Percentiles rank a stretch among this genome's conserved stretches.
Evolutionary conservation across 345 rosid species (phyloP).

Genomic region (Hypericum perforatum): DNA sequence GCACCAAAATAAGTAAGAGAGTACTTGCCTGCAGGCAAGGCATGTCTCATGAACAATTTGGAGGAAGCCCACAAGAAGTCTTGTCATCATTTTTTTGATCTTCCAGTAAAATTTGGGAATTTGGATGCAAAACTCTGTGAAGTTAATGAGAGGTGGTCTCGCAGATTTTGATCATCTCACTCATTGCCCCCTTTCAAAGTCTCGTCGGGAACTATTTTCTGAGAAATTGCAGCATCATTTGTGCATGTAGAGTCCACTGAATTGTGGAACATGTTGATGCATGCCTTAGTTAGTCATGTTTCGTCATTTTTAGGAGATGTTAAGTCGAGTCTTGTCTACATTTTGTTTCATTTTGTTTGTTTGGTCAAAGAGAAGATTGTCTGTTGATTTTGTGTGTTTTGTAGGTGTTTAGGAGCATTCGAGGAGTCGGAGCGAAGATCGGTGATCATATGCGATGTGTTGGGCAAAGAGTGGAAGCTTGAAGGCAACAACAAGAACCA

Average conservation of each 20-base stretch:
- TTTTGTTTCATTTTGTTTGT: too few relatives aligned
- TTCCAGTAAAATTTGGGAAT: slow-evolving; percentile 10
- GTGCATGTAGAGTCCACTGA: slow-evolving; percentile 21
- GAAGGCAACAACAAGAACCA: too few relatives aligned
- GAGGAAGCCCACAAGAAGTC: slow-evolving; percentile 7
- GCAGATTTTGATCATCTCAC: slow-evolving; percentile 9
- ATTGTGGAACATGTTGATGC: slow-evolving; percentile 5
- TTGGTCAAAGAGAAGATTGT: too few relatives aligned
- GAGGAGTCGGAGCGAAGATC: too few relatives aligned
- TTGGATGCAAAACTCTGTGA: slow-evolving; percentile 4
- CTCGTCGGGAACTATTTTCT: slow-evolving; percentile 13
- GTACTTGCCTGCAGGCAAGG: slow-evolving; percentile 31
- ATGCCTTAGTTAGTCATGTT: too few relatives aligned
- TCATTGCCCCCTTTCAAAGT: slow-evolving; percentile 3
- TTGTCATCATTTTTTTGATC: slow-evolving; percentile 6
- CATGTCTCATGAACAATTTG: slow-evolving; percentile 12
- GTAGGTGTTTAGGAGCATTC: too few relatives aligned
- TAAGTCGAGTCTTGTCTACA: too few relatives aligned
- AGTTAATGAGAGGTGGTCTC: slow-evolving; percentile 4
- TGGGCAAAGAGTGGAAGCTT: too few relatives aligned
- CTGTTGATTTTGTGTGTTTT: too few relatives aligned
- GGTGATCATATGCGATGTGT: too few relatives aligned
- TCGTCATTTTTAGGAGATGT: too few relatives aligned
- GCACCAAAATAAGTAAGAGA: not conserved
- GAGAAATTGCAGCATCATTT: slow-evolving; percentile 12